These are phyloP conservation scores for Amanita exitialis DNA, from an alignment of 768 basidiomycete genomes.

Conservation along the genomic window DNA sequence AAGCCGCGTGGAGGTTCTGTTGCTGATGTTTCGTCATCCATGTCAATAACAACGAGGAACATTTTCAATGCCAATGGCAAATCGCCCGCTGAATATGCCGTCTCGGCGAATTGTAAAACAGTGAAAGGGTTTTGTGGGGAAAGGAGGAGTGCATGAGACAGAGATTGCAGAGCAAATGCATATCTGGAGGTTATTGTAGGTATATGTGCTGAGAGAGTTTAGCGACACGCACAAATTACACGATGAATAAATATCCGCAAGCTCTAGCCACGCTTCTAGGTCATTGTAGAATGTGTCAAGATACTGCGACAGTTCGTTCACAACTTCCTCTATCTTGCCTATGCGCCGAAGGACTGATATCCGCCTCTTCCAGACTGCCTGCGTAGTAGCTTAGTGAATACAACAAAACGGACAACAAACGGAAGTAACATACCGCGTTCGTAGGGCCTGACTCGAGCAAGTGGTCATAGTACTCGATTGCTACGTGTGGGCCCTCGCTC, in stretches of 20 bases:
- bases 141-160: conserved; percentile 75
- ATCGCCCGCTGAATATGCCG: conserved; percentile 73
- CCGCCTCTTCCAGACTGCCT: conserved; percentile 77
- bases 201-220: neutral
- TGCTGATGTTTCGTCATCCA: conserved; percentile 45
- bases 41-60: conserved; percentile 72
- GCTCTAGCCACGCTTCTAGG: conserved; percentile 79
- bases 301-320: conserved; percentile 60
- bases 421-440: conserved; percentile 46
- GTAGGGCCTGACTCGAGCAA: conserved; percentile 56
- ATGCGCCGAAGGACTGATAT: conserved; percentile 59
- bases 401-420: neutral
- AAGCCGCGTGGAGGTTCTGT: conserved; percentile 41
- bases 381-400: neutral
- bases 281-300: conserved; percentile 88
- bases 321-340: conserved; percentile 55
- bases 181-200: conserved; percentile 39
- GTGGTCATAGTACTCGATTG: conserved; percentile 56
- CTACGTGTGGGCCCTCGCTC: conserved; percentile 42
- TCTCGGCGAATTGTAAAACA: conserved; percentile 79
- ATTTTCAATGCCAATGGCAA: conserved; percentile 68
- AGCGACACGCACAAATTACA: conserved; percentile 54
- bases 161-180: conserved; percentile 55
- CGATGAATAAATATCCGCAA: conserved; percentile 69
- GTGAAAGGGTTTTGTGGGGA: conserved; percentile 83